A percentile compares a stretch with the other conserved stretches of the same genome.
Conservation (phyloP, 2,329 filamentous ascomycete species). For the Alternaria consortialis region DNA sequence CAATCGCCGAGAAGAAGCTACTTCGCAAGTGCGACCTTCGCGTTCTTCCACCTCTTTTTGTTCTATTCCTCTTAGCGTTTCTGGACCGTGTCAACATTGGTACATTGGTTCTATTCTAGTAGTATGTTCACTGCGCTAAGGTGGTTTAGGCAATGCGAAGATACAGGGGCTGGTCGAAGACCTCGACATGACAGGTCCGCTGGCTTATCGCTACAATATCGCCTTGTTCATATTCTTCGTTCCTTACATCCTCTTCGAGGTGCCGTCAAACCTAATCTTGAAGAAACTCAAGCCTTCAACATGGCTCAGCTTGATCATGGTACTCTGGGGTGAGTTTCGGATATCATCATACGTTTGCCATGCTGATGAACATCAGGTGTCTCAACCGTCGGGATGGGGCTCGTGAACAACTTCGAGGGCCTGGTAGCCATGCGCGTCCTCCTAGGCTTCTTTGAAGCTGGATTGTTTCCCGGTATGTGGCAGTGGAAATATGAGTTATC, state of each 20-base stretch:
- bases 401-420: slow-evolving; percentile 58
- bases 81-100: slow-evolving; percentile 27
- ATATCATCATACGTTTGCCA: background rate
- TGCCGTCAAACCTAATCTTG: slow-evolving; percentile 51
- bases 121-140: background rate
- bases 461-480: slow-evolving; percentile 37
- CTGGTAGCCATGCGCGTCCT: slow-evolving; percentile 58
- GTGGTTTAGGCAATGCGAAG: slow-evolving; percentile 49
- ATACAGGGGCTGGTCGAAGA: slow-evolving; percentile 52
- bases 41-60: slow-evolving; percentile 58
- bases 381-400: slow-evolving; percentile 56
- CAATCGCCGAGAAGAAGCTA: slow-evolving; percentile 55
- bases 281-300: slow-evolving; percentile 52
- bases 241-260: slow-evolving; percentile 50
- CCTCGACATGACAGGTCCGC: slow-evolving; percentile 46
- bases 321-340: slow-evolving; percentile 45
- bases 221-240: slow-evolving; percentile 52
- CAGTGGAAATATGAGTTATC: background rate
- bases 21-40: slow-evolving; percentile 60
- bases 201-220: slow-evolving; percentile 47
- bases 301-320: slow-evolving; percentile 52
- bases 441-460: slow-evolving; percentile 52
- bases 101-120: slow-evolving; percentile 14
- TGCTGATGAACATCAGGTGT: slow-evolving; percentile 23
- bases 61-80: slow-evolving; percentile 51